Evolutionary conservation across 1,284 basidiomycete genomes (phyloP), one percentile per base, ranked within the genome.

Genomic region (Coniophora puteana): DNA sequence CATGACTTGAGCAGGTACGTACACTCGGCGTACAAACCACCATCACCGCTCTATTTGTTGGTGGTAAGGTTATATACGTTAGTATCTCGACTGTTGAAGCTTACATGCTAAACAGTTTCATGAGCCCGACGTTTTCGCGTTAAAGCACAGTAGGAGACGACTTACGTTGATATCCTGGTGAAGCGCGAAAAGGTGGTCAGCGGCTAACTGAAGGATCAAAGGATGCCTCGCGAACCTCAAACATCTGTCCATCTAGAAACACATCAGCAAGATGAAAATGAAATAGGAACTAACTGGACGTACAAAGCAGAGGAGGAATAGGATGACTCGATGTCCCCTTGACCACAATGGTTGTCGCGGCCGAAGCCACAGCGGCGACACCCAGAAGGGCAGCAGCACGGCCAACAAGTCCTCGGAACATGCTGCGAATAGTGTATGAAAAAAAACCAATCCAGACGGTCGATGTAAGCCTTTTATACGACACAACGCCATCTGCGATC

Each of bases 191-290:
- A 14, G 2, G 8, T 25, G 29, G n/a, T n/a, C n/a, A n/a, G n/a
- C n/a, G n/a, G n/a, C n/a, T n/a, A n/a, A 22, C 33, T 13, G 18
- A 18, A 11, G 27, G 12, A 22, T 28, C n/a, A 4, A 13, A 23
- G 21, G 10, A 12, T 16, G 23, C 27, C 13, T 26, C 12, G 38
- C 57, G 42, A 50, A 66, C 76, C 66, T 79, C 76, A 29, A 71
- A 79, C 76, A 79, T 79, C 42, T 67, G 65, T 8, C 76, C 76
- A 53, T 66, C 76, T 79, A 38, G n/a, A n/a, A n/a, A n/a, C n/a
- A n/a, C n/a, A n/a, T n/a, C 8, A 29, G n/a, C 18, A 12, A 24
- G 21, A 43, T 43, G 17, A 36, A 16, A 44, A 32, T 18, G 24
- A 33, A 36, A n/a, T 11, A 12, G n/a, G 22, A 31, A 5, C n/a